phyloP scores from a whole-genome alignment of 768 basidiomycete genomes.

The Podaxis sp. region DNA sequence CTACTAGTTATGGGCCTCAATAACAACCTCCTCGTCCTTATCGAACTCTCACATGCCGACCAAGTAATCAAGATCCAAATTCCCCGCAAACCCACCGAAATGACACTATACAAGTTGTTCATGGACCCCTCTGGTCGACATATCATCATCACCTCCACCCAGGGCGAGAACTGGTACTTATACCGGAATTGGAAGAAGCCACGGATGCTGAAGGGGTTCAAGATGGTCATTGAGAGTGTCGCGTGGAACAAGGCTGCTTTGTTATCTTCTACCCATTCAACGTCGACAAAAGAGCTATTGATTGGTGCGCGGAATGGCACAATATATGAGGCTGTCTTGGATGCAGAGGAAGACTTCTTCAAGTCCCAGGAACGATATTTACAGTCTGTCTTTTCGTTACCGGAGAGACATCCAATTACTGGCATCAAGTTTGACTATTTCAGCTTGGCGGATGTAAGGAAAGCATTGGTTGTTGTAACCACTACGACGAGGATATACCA shows the following conservation, averaged over 20 bases:
- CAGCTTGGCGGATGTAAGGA: constrained; percentile 61
- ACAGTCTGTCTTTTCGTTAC: constrained; percentile 71
- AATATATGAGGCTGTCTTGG: constrained; percentile 86
- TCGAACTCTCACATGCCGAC: constrained; percentile 86
- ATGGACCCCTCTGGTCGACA: constrained; percentile 93
- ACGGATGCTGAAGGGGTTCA: constrained; percentile 73
- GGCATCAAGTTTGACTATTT: constrained; percentile 84
- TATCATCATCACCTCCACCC: constrained; percentile 78
- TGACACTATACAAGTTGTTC: constrained; percentile 81
- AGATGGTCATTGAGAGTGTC: constrained; percentile 86
- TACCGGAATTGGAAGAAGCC: constrained; percentile 83
- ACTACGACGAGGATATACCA: constrained; percentile 91
- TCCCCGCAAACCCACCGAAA: constrained; percentile 71
- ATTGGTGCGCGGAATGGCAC: constrained; percentile 84
- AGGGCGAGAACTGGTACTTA: constrained; percentile 94
- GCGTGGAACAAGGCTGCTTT: constrained; percentile 84
- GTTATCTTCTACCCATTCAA: constrained; percentile 62
- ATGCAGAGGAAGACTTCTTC: constrained; percentile 90
- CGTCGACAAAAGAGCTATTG: constrained; percentile 81
- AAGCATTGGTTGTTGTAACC: constrained; percentile 73
- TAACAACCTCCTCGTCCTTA: constrained; percentile 78
- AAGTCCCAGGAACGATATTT: constrained; percentile 84
- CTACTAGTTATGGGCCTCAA: constrained; percentile 81
- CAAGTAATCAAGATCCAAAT: constrained; percentile 82
- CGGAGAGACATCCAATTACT: constrained; percentile 80